Evolutionary conservation across 1,139 yeast genomes (phyloP).

Genomic region (Pichia sp.): DNA sequence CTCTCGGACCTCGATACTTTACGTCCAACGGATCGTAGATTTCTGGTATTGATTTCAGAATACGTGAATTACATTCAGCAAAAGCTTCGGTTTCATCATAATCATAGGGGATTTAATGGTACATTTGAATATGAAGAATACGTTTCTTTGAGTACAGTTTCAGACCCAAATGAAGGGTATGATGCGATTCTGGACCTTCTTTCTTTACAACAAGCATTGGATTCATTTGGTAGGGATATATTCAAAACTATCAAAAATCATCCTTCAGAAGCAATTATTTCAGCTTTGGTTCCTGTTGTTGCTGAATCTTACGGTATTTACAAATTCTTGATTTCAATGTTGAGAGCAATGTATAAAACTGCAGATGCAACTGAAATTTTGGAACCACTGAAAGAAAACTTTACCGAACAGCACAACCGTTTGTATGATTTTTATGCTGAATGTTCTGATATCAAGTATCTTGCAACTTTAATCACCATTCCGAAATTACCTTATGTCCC

Average conservation of each 20-base stretch:
- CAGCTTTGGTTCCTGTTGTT: slow-evolving; percentile 84
- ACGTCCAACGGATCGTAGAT: slow-evolving; percentile 32
- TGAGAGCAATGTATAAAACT: slow-evolving; percentile 64
- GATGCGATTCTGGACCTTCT: slow-evolving; percentile 81
- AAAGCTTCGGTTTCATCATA: slow-evolving; percentile 65
- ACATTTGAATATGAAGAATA: slow-evolving; percentile 95
- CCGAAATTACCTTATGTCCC: slow-evolving; percentile 67
- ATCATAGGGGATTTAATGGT: slow-evolving; percentile 87
- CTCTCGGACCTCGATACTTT: slow-evolving; percentile 42
- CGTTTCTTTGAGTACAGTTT: slow-evolving; percentile 75
- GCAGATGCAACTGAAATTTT: slow-evolving; percentile 74
- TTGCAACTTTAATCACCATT: slow-evolving; percentile 76
- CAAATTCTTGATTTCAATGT: slow-evolving; percentile 83
- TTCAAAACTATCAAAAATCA: slow-evolving; percentile 42
- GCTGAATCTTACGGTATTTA: slow-evolving; percentile 94
- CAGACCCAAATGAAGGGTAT: slow-evolving; percentile 94
- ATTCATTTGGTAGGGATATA: slow-evolving; percentile 68
- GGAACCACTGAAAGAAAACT: slow-evolving; percentile 65
- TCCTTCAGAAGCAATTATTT: slow-evolving; percentile 71
- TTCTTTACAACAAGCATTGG: slow-evolving; percentile 80
- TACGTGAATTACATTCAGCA: slow-evolving; percentile 63
- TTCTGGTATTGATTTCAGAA: slow-evolving; percentile 69
- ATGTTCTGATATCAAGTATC: slow-evolving; percentile 76
- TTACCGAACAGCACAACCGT: slow-evolving; percentile 70
- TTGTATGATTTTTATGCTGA: slow-evolving; percentile 84